A percentile compares a stretch with the other conserved stretches of the same genome.
These are phyloP conservation scores for Medicago ruthenica DNA, from an alignment of 306 rosid genomes.

Conservation along the genomic window DNA sequence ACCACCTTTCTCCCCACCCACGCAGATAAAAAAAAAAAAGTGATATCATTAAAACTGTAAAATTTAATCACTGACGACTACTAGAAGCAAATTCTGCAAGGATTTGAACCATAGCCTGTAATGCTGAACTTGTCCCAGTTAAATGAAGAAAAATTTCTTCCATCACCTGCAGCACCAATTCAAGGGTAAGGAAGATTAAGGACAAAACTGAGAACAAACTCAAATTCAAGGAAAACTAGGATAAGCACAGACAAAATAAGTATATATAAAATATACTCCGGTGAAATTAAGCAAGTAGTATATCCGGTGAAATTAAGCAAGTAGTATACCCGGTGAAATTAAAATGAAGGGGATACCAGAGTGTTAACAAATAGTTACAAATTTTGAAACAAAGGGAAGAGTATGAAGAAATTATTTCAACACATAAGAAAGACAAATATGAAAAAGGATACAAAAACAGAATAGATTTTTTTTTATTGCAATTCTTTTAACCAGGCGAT, in stretches of 20 bases:
- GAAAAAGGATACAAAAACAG: constrained; percentile 2
- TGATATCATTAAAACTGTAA: constrained; percentile 33
- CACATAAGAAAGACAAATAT: constrained; percentile 6
- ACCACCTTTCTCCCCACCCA: neutral
- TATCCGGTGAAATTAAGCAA: constrained; percentile 27
- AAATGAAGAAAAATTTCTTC: constrained; percentile 92
- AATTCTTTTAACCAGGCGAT: neutral
- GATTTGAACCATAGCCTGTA: constrained; percentile 89
- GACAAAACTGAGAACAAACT: constrained; percentile 12
- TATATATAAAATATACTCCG: neutral
- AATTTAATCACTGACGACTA: constrained; percentile 68
- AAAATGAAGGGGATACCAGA: constrained; percentile 22
- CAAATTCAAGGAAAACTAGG: constrained; percentile 35
- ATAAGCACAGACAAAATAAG: constrained; percentile 4
- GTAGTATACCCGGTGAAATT: constrained; percentile 15
- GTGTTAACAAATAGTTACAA: constrained; percentile 36
- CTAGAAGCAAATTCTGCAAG: constrained; percentile 91
- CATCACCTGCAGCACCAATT: constrained; percentile 81
- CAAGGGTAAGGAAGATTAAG: constrained; percentile 35
- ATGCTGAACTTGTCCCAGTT: constrained; percentile 80
- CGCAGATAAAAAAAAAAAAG: neutral
- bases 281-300: neutral
- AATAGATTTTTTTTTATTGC: neutral
- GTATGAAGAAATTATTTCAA: neutral
- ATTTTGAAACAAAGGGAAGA: constrained; percentile 9